phyloP scores from a whole-genome alignment of 2,329 filamentous ascomycete species.

The Byssothecium circinans region DNA sequence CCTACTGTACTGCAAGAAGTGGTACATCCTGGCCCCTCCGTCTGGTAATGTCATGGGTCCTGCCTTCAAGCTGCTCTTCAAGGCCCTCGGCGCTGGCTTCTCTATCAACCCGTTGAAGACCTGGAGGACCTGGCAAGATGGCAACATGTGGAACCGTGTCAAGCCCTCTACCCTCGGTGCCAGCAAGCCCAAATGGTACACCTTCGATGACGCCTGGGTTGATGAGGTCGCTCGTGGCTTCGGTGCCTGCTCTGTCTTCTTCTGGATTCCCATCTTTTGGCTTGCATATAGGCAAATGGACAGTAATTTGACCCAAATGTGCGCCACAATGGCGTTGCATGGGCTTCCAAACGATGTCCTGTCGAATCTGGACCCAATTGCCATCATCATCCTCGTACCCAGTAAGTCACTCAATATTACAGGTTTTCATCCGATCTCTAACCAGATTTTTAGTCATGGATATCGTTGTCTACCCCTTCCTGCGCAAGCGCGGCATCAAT shows the following conservation, averaged over 20 bases:
- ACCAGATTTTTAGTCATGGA: conserved; percentile 51
- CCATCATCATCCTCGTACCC: conserved; percentile 74
- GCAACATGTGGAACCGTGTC: conserved; percentile 63
- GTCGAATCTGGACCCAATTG: conserved; percentile 74
- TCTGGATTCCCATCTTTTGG: conserved; percentile 69
- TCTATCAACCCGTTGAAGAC: conserved; percentile 60
- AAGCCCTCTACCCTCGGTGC: conserved; percentile 64
- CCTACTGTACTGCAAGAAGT: conserved; percentile 61
- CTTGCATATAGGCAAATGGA: conserved; percentile 69
- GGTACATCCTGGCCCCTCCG: conserved; percentile 63
- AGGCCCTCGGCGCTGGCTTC: conserved; percentile 58
- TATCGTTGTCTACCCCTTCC: conserved; percentile 62
- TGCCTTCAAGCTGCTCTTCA: conserved; percentile 60
- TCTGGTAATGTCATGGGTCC: conserved; percentile 69
- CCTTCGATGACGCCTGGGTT: conserved; percentile 80
- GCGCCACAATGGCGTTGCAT: conserved; percentile 65
- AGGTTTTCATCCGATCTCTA: conserved; percentile 1
- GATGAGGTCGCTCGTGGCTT: conserved; percentile 71
- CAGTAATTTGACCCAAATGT: conserved; percentile 66
- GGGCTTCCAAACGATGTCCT: conserved; percentile 78
- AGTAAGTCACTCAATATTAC: conserved; percentile 53
- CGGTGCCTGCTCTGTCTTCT: conserved; percentile 42
- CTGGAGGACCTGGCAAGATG: conserved; percentile 57
- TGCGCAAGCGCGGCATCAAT: conserved; percentile 62
- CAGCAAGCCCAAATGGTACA: conserved; percentile 69